phyloP scores from a whole-genome alignment of 208 protist species.

The Naegleria fowleri region DNA sequence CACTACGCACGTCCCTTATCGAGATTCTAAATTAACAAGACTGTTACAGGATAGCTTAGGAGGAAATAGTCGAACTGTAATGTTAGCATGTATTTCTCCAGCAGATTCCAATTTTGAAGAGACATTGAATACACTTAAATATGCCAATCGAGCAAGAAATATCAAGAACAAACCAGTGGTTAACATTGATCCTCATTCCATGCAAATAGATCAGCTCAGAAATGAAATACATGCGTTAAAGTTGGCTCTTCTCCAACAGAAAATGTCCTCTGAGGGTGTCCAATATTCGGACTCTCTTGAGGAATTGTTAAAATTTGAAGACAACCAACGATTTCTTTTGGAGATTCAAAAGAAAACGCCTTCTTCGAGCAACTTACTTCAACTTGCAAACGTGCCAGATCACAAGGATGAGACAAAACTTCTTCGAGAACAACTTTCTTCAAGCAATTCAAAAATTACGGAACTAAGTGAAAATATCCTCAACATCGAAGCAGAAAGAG shows the following conservation, averaged over 20 bases:
- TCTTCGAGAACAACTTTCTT: not conserved
- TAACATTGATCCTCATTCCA: conserved; percentile 36
- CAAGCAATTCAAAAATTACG: not conserved
- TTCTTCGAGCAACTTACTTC: too few species aligned
- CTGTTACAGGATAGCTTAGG: conserved; percentile 82
- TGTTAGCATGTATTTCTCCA: conserved; percentile 86
- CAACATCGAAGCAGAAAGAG: not conserved
- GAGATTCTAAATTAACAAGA: conserved; percentile 86
- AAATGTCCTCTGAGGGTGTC: not conserved
- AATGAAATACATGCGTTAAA: conserved; percentile 9
- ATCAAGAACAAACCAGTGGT: conserved; percentile 53
- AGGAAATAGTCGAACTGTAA: conserved; percentile 77
- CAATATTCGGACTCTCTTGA: not conserved
- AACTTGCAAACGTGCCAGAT: not conserved
- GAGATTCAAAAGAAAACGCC: not conserved
- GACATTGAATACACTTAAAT: not conserved
- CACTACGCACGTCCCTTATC: conserved; percentile 78
- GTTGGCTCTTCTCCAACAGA: not conserved
- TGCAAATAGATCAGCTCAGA: not conserved
- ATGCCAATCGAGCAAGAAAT: not conserved
- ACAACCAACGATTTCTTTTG: conserved; percentile 8
- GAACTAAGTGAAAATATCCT: not conserved
- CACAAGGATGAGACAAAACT: not conserved
- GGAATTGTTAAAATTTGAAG: not conserved
- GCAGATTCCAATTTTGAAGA: conserved; percentile 34